Evolutionary conservation across 768 basidiomycete genomes (phyloP).

Genomic region (Flagelloscypha sp.): DNA sequence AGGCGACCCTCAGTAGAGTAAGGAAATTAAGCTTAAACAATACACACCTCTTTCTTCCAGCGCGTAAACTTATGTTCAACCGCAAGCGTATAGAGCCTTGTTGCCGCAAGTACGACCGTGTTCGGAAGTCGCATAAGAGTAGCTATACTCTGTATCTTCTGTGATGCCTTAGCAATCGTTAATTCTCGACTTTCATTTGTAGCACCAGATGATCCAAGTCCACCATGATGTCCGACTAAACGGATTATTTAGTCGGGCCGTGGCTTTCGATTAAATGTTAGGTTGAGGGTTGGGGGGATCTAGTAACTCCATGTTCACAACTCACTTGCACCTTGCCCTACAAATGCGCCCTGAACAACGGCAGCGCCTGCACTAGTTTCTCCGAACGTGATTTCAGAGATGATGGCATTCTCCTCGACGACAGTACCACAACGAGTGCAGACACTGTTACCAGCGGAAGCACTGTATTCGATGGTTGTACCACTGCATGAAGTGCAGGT

Average conservation of each 20-base stretch:
- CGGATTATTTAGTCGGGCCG: too few relatives aligned
- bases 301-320: slow-evolving; percentile 11
- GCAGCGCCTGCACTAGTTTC: slow-evolving; percentile 89
- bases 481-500: slow-evolving; percentile 74
- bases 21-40: too few relatives aligned
- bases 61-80: slow-evolving; percentile 89
- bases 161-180: slow-evolving; percentile 84
- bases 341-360: slow-evolving; percentile 91
- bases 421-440: slow-evolving; percentile 85
- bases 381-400: slow-evolving; percentile 92
- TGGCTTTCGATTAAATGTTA: too few relatives aligned
- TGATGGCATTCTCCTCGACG: slow-evolving; percentile 87
- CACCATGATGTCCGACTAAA: too few relatives aligned
- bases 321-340: slow-evolving; percentile 86
- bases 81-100: slow-evolving; percentile 85
- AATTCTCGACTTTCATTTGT: slow-evolving; percentile 88
- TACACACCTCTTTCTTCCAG: too few relatives aligned
- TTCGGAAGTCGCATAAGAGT: slow-evolving; percentile 73
- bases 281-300: too few relatives aligned
- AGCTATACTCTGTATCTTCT: slow-evolving; percentile 78
- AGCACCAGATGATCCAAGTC: too few relatives aligned
- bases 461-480: slow-evolving; percentile 78
- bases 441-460: slow-evolving; percentile 77
- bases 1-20: slow-evolving; percentile 86
- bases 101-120: slow-evolving; percentile 70